These are phyloP conservation scores for Parachaetomium inaequale DNA, from an alignment of 495 filamentous ascomycete genomes.

Conservation along the genomic window DNA sequence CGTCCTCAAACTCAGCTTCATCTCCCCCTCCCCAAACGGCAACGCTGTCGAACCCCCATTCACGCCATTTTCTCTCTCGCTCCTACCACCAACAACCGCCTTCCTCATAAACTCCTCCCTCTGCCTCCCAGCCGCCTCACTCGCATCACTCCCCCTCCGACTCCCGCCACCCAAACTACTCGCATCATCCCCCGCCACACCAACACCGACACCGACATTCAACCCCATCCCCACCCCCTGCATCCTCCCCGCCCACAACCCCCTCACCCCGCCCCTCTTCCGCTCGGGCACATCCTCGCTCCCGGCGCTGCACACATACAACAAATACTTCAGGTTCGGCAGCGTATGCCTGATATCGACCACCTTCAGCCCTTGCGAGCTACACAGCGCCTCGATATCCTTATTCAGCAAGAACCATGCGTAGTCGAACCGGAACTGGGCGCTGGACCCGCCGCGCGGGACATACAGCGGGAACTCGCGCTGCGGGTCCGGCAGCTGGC, in stretches of 20 bases:
- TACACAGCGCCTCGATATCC: constrained; percentile 81
- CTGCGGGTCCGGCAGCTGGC: constrained; percentile 56
- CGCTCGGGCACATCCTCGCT: constrained; percentile 71
- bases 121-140: constrained; percentile 33
- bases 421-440: constrained; percentile 88
- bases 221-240: constrained; percentile 26
- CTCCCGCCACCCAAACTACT: constrained; percentile 40
- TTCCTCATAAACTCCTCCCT: constrained; percentile 41
- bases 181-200: constrained; percentile 26
- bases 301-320: constrained; percentile 78
- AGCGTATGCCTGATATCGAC: constrained; percentile 88
- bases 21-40: constrained; percentile 39
- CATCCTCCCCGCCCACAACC: constrained; percentile 50
- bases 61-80: constrained; percentile 11
- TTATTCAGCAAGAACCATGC: constrained; percentile 92
- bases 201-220: no score
- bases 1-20: constrained; percentile 42
- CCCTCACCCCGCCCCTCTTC: constrained; percentile 72
- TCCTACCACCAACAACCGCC: neutral
- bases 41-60: constrained; percentile 15
- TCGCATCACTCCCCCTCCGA: constrained; percentile 48
- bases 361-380: constrained; percentile 65
- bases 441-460: constrained; percentile 57
- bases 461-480: constrained; percentile 78
- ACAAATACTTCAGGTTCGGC: constrained; percentile 88